phyloP scores from a whole-genome alignment of 129 eudicot species.

The Lonicera japonica region DNA sequence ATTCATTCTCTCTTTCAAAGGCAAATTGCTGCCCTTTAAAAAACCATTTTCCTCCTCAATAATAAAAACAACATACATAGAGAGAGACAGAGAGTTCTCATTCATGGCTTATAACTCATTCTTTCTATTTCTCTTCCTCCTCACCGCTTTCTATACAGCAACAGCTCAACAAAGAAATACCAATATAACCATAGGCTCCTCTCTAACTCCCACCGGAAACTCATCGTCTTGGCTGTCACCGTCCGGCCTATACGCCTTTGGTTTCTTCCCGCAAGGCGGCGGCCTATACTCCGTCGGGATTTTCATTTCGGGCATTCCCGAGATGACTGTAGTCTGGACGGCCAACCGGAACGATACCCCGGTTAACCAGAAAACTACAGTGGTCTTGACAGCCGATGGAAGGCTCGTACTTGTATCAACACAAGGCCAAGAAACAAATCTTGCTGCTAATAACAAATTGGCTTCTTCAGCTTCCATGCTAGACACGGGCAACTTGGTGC shows the following conservation, averaged over 20 bases:
- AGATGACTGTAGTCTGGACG: slow-evolving; percentile 38
- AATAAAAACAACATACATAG: too few species aligned
- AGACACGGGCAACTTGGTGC: slow-evolving; percentile 12
- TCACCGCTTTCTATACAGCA: too few species aligned
- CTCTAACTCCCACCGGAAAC: too few species aligned
- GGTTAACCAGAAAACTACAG: not conserved
- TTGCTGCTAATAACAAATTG: not conserved
- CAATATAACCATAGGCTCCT: slow-evolving; percentile 18
- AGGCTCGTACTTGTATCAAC: not conserved
- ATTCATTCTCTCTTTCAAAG: too few species aligned
- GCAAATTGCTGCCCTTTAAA: too few species aligned
- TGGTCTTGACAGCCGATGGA: slow-evolving; percentile 1
- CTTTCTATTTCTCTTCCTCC: too few species aligned
- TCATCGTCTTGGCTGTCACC: slow-evolving; percentile 44
- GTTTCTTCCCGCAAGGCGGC: slow-evolving; percentile 26
- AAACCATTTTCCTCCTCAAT: too few species aligned
- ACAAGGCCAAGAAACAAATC: not conserved
- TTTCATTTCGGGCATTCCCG: slow-evolving; percentile 25
- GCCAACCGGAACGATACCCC: too few species aligned
- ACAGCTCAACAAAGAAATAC: not conserved
- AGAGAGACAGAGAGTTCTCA: too few species aligned
- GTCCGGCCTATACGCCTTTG: slow-evolving; percentile 42
- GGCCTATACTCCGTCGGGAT: slow-evolving; percentile 41
- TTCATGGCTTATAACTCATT: too few species aligned
- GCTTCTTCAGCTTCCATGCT: slow-evolving; percentile 7